These are phyloP conservation scores for Suhomyces bribrorum DNA, from an alignment of 1,139 yeast genomes.

Conservation along the genomic window DNA sequence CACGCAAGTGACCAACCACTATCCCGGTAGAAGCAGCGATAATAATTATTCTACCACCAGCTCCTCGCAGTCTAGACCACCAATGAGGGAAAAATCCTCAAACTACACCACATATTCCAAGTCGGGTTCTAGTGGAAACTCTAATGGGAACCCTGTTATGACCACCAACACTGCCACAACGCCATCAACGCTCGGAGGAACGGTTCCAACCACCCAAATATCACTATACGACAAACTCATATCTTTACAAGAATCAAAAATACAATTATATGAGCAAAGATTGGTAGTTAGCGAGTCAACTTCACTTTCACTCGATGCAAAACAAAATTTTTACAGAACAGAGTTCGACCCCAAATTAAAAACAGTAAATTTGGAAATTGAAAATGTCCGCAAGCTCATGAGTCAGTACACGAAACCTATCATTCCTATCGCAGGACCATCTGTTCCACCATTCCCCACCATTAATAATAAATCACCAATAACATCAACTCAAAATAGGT, in stretches of 20 bases:
- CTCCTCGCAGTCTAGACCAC: background rate
- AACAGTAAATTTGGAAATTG: slow-evolving; percentile 5
- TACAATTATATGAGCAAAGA: slow-evolving; percentile 15
- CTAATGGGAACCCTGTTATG: background rate
- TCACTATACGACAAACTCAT: slow-evolving; percentile 10
- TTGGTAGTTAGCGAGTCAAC: slow-evolving; percentile 20
- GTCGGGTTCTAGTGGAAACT: background rate
- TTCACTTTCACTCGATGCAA: slow-evolving; percentile 23
- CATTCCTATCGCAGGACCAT: background rate
- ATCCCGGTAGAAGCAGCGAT: background rate
- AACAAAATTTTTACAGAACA: slow-evolving; percentile 17
- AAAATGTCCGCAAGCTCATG: background rate
- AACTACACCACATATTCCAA: slow-evolving; percentile 1
- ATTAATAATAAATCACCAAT: background rate
- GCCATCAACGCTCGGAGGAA: background rate
- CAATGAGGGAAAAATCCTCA: too few species aligned
- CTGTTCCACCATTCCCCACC: background rate
- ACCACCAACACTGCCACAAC: background rate
- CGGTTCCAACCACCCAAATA: background rate
- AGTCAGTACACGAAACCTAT: background rate
- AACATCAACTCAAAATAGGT: slow-evolving; percentile 1
- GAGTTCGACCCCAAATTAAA: slow-evolving; percentile 17
- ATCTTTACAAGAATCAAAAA: slow-evolving; percentile 15
- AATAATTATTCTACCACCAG: background rate
- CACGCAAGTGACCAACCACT: background rate